Conservation (phyloP, 768 basidiomycete genomes). For the Sporobolomyces roseus region DNA sequence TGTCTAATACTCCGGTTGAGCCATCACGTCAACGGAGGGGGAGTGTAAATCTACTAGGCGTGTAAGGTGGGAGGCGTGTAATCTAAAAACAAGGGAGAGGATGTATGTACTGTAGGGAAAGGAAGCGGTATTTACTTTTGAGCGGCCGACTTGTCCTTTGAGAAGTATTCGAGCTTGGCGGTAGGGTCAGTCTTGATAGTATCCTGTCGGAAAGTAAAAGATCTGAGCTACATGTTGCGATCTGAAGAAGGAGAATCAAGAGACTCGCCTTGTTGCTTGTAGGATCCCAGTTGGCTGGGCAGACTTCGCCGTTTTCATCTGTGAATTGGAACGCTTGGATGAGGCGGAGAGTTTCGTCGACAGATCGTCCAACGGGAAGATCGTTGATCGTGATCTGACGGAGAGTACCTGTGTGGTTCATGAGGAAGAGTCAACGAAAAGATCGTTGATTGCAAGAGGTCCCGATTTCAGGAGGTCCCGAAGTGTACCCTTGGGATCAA, state of each 20-base stretch:
- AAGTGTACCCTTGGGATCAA: conserved; percentile 75
- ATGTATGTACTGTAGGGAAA: background rate
- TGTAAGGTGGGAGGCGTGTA: background rate
- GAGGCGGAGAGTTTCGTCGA: conserved; percentile 85
- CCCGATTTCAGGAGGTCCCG: no score
- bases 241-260: background rate
- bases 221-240: background rate
- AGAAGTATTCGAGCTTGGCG: conserved; percentile 34
- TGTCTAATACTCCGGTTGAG: conserved; percentile 10
- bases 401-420: conserved; percentile 74
- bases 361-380: conserved; percentile 88
- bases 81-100: background rate
- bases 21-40: background rate
- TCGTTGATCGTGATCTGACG: conserved; percentile 66
- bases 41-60: background rate
- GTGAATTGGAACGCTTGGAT: conserved; percentile 86
- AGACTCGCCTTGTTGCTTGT: background rate
- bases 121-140: conserved; percentile 10
- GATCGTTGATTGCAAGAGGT: no score
- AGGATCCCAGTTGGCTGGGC: conserved; percentile 80
- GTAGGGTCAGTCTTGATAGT: conserved; percentile 24
- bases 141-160: conserved; percentile 60
- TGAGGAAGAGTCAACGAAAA: conserved; percentile 81
- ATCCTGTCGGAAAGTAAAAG: background rate
- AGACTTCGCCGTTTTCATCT: conserved; percentile 85